Evolutionary conservation across 78 protist genomes (phyloP).

Genomic region (Emiliania huxleyi): DNA sequence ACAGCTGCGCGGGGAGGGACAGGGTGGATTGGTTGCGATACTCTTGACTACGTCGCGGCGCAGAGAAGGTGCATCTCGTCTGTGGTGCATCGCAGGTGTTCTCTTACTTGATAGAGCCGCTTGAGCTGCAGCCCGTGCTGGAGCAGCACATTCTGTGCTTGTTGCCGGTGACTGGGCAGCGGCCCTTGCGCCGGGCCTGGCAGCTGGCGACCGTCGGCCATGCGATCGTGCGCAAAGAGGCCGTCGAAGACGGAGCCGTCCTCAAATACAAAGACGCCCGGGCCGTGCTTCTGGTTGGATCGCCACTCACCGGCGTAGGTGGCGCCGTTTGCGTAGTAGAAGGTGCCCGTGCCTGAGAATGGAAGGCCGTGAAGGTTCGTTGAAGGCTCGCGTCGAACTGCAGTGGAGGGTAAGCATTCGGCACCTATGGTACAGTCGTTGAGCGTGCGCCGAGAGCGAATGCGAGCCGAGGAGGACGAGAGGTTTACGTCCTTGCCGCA

Average conservation of each 20-base stretch:
- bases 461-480: too few species aligned
- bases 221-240: background rate
- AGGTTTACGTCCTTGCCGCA: too few species aligned
- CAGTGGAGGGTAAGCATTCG: too few species aligned
- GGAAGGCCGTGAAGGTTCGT: too few species aligned
- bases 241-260: slow-evolving; percentile 9
- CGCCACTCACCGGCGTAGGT: background rate
- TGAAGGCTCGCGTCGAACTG: too few species aligned
- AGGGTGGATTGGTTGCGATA: too few species aligned
- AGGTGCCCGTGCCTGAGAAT: too few species aligned
- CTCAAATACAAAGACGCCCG: background rate
- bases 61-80: background rate
- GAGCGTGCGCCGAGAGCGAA: too few species aligned
- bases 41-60: too few species aligned
- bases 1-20: background rate
- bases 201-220: background rate
- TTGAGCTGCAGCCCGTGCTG: background rate
- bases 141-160: background rate
- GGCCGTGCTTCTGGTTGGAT: background rate
- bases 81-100: too few species aligned
- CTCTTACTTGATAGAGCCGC: background rate
- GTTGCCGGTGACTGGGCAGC: background rate
- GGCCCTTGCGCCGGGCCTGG: background rate
- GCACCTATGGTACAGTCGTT: too few species aligned
- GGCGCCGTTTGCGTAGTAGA: slow-evolving; percentile 14